Percentiles rank a stretch among this genome's conserved stretches.
These are phyloP conservation scores for Gilbertella persicaria DNA, from an alignment of 371 early-diverging fungal species.

Conservation along the genomic window DNA sequence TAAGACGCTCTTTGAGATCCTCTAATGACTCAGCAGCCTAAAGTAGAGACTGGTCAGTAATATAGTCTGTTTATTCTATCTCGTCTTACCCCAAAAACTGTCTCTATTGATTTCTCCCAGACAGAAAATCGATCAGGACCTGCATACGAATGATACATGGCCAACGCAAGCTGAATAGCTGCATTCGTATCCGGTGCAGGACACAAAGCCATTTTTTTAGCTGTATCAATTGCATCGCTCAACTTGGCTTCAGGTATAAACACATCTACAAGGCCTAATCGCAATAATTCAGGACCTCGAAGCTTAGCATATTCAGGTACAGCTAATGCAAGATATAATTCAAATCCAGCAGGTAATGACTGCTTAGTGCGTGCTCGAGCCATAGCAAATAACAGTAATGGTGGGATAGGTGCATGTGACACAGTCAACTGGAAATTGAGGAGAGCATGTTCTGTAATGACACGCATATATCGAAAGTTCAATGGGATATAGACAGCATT, in stretches of 20 bases:
- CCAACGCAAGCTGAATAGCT: conserved; percentile 48
- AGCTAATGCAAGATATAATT: conserved; percentile 50
- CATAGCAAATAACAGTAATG: conserved; percentile 29
- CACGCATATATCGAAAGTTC: conserved; percentile 37
- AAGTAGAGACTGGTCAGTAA: too few species aligned
- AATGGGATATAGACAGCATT: conserved; percentile 43
- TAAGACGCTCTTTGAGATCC: conserved; percentile 21
- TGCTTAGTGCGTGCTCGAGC: conserved; percentile 25
- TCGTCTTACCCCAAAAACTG: conserved; percentile 50
- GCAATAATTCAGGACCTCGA: conserved; percentile 55
- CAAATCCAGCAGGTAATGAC: conserved; percentile 37
- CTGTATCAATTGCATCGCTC: conserved; percentile 36
- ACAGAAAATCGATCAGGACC: conserved; percentile 59
- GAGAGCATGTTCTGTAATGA: conserved; percentile 52
- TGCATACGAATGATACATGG: conserved; percentile 51
- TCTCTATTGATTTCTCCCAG: conserved; percentile 53
- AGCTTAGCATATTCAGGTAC: conserved; percentile 45
- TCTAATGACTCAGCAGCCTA: conserved; percentile 29
- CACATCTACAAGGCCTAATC: conserved; percentile 52
- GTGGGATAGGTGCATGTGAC: conserved; percentile 43
- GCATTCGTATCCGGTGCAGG: conserved; percentile 44
- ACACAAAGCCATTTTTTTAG: conserved; percentile 42
- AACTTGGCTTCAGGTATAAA: conserved; percentile 56
- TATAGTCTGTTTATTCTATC: neutral
- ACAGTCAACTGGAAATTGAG: conserved; percentile 27